A percentile compares a stretch with the other conserved stretches of the same genome.
Conservation (phyloP, 2,329 filamentous ascomycete species). For the Coniochaeta ligniaria region DNA sequence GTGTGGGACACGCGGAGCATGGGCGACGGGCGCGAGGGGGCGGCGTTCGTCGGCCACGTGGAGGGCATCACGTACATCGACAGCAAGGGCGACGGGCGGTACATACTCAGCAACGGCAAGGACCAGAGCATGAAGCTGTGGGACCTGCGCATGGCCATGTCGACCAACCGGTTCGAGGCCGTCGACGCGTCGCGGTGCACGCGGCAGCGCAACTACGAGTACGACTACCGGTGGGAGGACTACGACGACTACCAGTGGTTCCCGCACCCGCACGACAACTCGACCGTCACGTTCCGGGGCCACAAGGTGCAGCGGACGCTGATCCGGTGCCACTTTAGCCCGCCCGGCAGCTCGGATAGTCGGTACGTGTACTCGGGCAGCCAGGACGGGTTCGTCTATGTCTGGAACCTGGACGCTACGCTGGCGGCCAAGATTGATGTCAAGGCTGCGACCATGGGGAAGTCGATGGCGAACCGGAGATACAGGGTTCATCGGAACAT, state of each 20-base stretch:
- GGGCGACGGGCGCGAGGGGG: conserved; percentile 67
- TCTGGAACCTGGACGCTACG: conserved; percentile 92
- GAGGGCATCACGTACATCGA: conserved; percentile 64
- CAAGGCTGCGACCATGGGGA: conserved; percentile 55
- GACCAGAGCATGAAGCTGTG: conserved; percentile 97
- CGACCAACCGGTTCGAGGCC: conserved; percentile 53
- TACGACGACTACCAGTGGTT: conserved; percentile 62
- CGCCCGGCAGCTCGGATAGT: conserved; percentile 75
- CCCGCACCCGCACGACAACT: conserved; percentile 79
- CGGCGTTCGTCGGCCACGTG: conserved; percentile 59
- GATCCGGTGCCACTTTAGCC: conserved; percentile 93
- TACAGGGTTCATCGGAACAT: conserved; percentile 20
- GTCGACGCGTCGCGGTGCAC: conserved; percentile 50
- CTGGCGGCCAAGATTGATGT: conserved; percentile 74
- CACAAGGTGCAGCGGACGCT: conserved; percentile 84
- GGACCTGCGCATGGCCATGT: conserved; percentile 88
- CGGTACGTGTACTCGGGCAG: conserved; percentile 92
- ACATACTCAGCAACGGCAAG: conserved; percentile 89
- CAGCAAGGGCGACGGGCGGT: conserved; percentile 64
- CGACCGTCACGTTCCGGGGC: conserved; percentile 85
- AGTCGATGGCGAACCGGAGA: neutral
- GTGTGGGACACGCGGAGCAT: conserved; percentile 95
- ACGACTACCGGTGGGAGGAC: conserved; percentile 66
- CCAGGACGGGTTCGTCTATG: conserved; percentile 79
- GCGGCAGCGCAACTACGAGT: conserved; percentile 57